Percentiles rank a stretch among this genome's conserved stretches.
Conservation (phyloP, 2,329 filamentous ascomycete species). For the Trichocomaceae sp. region DNA sequence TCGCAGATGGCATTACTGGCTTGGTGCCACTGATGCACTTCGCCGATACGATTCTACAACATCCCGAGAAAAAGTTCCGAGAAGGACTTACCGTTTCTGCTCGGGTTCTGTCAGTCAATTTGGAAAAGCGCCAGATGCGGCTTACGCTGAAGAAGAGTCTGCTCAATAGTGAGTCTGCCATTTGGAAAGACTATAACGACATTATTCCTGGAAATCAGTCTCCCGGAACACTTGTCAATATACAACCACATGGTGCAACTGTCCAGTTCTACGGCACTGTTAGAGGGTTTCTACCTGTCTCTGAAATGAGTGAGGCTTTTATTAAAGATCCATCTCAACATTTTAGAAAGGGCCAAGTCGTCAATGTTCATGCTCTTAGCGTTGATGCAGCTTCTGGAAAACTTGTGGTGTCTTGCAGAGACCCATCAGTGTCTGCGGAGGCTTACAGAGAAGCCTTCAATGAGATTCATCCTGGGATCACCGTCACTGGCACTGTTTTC, state of each 20-base stretch:
- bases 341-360: conserved; percentile 83
- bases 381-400: conserved; percentile 65
- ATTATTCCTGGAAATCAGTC: conserved; percentile 69
- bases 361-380: conserved; percentile 80
- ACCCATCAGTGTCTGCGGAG: conserved; percentile 70
- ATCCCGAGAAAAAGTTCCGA: conserved; percentile 93
- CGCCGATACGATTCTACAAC: conserved; percentile 77
- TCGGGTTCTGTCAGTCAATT: conserved; percentile 73
- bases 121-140: conserved; percentile 68
- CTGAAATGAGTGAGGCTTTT: conserved; percentile 96
- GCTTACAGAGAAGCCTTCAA: conserved; percentile 68
- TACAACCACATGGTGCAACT: conserved; percentile 71
- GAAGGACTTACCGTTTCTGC: conserved; percentile 79
- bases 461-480: conserved; percentile 62
- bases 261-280: conserved; percentile 87
- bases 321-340: conserved; percentile 85
- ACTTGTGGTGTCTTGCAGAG: conserved; percentile 88
- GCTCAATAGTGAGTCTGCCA: conserved; percentile 77
- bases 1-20: conserved; percentile 83
- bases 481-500: conserved; percentile 73
- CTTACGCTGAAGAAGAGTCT: conserved; percentile 92
- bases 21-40: conserved; percentile 83
- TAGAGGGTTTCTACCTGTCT: conserved; percentile 80
- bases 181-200: conserved; percentile 70
- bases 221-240: conserved; percentile 78